Evolutionary conservation across 257 asterid species (phyloP), one percentile per base, ranked within the genome.

Genomic region (Voacanga thouarsii): DNA sequence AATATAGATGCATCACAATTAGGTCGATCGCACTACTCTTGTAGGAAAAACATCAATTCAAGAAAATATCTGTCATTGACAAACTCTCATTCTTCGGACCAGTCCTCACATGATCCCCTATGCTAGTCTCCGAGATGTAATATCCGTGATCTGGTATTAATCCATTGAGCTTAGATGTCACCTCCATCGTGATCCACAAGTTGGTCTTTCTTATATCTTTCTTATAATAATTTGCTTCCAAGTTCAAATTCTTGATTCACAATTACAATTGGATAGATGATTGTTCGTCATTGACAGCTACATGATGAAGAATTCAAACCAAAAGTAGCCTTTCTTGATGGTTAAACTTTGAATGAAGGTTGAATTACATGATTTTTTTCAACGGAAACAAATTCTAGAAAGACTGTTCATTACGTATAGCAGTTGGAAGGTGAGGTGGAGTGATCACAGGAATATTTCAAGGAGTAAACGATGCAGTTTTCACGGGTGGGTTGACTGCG

Each of bases 21-120:
- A 33, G 55, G 55, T 21, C 14, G 45, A 14, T 47, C 12, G 19
- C 28, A 69, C 10, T 60, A 2, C 47, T 8, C 14, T 12, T 50
- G 26, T 26, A 16, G 63, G 45, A 67, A 57, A 4, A 61, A 59
- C 76, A 49, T 70, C 39, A 59, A 75, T 43, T 18, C 68, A 30
- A 41, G 60, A 56, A 76, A 75, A 69, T 77, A 86, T 83, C 78
- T 70, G 82, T 80, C 89, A 75, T 84, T 84, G 84, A 81, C 86
- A 76, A 83, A 57, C 16, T 5, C 33, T 5, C 33, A 1, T 53
- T 12, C 50, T 60, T 68, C 47, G 30, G 64, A 24, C 19, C n/a
- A 59, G 9, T 1, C 60, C 55, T 68, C 51, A 7, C 51, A 47
- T 11, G 51, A 47, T 8, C 51, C 51, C 51, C 37, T 2, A 47